Percentiles rank a stretch among this genome's conserved stretches.
Evolutionary conservation across 1,284 basidiomycete genomes (phyloP).

Genomic region (Cryptococcus sp.): DNA sequence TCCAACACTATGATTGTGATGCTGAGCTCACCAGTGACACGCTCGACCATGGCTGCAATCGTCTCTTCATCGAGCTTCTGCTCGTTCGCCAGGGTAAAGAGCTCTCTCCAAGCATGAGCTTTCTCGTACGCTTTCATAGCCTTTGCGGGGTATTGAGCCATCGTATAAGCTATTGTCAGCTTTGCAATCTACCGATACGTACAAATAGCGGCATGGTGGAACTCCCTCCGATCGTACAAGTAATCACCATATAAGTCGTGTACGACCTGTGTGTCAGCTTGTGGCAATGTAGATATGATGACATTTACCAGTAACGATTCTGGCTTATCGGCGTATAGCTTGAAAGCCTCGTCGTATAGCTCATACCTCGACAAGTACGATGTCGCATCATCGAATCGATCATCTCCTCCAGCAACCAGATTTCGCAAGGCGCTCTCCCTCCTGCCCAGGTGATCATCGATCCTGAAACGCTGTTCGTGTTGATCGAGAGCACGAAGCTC

Average conservation of each 20-base stretch:
- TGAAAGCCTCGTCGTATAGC: constrained; percentile 69
- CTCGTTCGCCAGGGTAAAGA: constrained; percentile 70
- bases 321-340: constrained; percentile 64
- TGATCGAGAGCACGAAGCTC: constrained; percentile 76
- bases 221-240: constrained; percentile 78
- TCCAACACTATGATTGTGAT: no score
- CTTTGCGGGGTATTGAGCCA: constrained; percentile 61
- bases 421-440: constrained; percentile 70
- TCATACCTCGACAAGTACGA: constrained; percentile 74
- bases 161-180: constrained; percentile 59
- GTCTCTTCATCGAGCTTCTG: constrained; percentile 54
- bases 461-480: constrained; percentile 81
- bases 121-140: constrained; percentile 82
- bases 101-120: constrained; percentile 80
- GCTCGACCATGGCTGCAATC: constrained; percentile 61
- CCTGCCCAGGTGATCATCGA: constrained; percentile 87
- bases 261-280: constrained; percentile 50
- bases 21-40: constrained; percentile 63
- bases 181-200: constrained; percentile 18
- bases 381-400: constrained; percentile 68
- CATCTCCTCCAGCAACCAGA: constrained; percentile 58
- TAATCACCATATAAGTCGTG: constrained; percentile 81
- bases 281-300: not conserved
- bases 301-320: constrained; percentile 57
- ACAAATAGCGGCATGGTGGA: constrained; percentile 77